A percentile compares a stretch with the other conserved stretches of the same genome.
Conservation (phyloP, 768 basidiomycete genomes). For the Trametes cubensis region DNA sequence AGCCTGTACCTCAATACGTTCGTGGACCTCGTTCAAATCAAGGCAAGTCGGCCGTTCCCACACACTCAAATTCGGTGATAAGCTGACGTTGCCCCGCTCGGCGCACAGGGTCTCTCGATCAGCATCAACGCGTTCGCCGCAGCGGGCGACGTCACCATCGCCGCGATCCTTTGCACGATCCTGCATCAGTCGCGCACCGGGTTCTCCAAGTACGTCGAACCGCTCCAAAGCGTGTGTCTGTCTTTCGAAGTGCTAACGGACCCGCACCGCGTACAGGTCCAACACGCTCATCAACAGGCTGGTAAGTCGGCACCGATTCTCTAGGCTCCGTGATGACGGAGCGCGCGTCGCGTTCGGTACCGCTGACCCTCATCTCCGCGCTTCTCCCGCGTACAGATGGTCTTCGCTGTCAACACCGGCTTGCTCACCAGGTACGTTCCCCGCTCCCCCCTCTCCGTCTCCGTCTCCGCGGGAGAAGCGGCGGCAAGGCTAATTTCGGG, state of each 20-base stretch:
- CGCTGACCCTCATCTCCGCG: neutral
- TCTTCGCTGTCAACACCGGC: constrained; percentile 47
- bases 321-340: neutral
- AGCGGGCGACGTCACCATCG: constrained; percentile 52
- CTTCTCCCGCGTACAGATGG: constrained; percentile 32
- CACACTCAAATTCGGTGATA: neutral
- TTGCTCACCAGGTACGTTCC: constrained; percentile 38
- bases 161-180: constrained; percentile 51
- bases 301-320: constrained; percentile 15
- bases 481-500: neutral
- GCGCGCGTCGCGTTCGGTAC: constrained; percentile 26
- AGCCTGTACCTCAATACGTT: constrained; percentile 13
- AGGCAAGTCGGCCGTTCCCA: neutral
- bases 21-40: constrained; percentile 11
- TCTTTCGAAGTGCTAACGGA: neutral
- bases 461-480: neutral
- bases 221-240: neutral
- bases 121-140: constrained; percentile 57
- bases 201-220: constrained; percentile 40
- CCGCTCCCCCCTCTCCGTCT: neutral
- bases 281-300: constrained; percentile 48
- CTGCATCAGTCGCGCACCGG: constrained; percentile 55
- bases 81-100: neutral
- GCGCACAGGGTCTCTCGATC: constrained; percentile 53
- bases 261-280: constrained; percentile 33